Evolutionary conservation across 306 rosid species (phyloP), one percentile per base, ranked within the genome.

Genomic region (Carpinus fangiana): DNA sequence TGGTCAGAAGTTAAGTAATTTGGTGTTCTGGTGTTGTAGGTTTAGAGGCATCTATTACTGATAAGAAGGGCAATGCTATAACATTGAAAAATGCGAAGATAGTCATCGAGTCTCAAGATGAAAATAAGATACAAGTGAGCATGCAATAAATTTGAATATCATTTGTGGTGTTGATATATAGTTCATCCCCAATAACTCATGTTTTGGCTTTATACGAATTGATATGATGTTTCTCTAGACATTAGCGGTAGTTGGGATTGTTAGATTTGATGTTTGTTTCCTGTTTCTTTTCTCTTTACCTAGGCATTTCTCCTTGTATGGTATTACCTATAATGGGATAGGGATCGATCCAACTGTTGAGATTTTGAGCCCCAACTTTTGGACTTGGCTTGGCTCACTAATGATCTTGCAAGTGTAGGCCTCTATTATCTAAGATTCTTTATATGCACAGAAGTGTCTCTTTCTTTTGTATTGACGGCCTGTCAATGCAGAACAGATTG

Each of bases 21-120:
- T 73, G 7, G 51, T 61, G n/a, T 36, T 78, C 13, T 78, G 26
- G 51, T 36, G 1, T 82, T 83, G 82, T 82, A 94, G 98, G 96
- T 77, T 78, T 90, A 38, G 96, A 88, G 83, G 96, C 94, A 80
- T 89, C 93, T 56, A 84, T 88, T 76, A 77, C 89, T 70, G 93
- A 86, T 80, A 72, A 90, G 36, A 78, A 82, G 20, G 87, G 79
- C 8, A 79, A 64, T 76, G 67, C 86, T 50, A 28, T 78, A 38
- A 18, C 74, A 21, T 83, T 92, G 78, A 77, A 81, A 73, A 80
- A 90, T 74, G 87, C 84, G 72, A 72, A 76, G 73, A 77, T 94
- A 73, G 87, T 85, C 70, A 79, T 87, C 5, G 91, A 92, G 77
- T 83, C 93, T 61, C 83, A 74, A 69, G 93, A 87, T 20, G 91